Base-by-base conservation (phyloP, 768 basidiomycete genomes). In the Gyrodon lividus region DNA sequence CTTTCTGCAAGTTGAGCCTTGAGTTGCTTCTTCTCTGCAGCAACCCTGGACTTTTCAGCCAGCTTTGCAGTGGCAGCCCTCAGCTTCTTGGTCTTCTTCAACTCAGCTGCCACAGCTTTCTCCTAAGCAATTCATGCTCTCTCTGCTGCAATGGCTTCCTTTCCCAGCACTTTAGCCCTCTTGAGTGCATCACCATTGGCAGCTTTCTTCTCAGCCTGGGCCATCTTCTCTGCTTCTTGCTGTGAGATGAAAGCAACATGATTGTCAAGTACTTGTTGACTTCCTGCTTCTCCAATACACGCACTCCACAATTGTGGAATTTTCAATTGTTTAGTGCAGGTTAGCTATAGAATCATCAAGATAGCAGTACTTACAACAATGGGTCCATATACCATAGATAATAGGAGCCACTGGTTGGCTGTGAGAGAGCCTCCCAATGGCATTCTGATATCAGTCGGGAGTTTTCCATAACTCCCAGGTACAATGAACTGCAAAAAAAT, bases 361-460 rank as follows among this genome's bases (percentile, higher is more conserved):
- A 31, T 31, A 31, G 6, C 12, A 31, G 30, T 31, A 38, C 65
- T 37, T 51, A 70, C 69, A 2, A 57, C 57, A 6, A 71, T 42
- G 0, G 69, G 70, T 0, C 62, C 63, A 19, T 68, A 55, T 17
- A 71, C 55, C 1, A 60, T 67, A 0, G 61, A 61, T 1, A 68
- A 52, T 17, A 69, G 35, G 1, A 64, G 53, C 73, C 70, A 68
- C 39, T 70, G 64, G 45, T 72, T 69, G 1, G 70, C 70, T 6
- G 64, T 70, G 2, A 71, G 52, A 1, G 63, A 69, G 10, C 70
- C 69, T 33, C 71, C 68, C 0, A 66, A 61, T 2, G 71, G 70
- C 46, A 60, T 60, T 17, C 68, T 63, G 9, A 68, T 61, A 1
- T 65, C 23, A 8, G 51, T 59, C 3, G 66, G 69, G 2, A 70